Base-by-base conservation (phyloP, 129 eudicot species). In the Lactuca sativa region DNA sequence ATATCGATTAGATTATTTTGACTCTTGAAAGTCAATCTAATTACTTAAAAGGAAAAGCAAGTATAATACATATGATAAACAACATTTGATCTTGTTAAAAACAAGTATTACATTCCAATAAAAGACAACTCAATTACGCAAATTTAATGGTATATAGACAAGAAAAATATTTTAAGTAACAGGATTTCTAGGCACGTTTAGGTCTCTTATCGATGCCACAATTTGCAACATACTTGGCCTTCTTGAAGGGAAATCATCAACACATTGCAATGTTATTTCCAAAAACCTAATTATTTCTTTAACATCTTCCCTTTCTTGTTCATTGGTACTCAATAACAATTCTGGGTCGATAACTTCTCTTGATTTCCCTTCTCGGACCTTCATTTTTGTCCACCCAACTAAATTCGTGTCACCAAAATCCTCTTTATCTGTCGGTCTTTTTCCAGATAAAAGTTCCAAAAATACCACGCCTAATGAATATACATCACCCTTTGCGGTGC, bases 161-260 rank as follows among this genome's bases (percentile, higher is more conserved):
- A 30, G 31, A 18, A 60, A 16, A 62, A 6, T n/a, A 53, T 14
- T 15, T 34, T 16, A 80, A 30, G 64, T 68, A 64, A 58, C 79
- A 51, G 56, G 74, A 78, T 65, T 74, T 62, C 78, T 87, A 37
- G 88, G 83, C 71, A 70, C 67, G 55, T 69, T 70, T 15, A 92
- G 81, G 58, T 92, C 96, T 72, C 95, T 83, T 59, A 92, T 37
- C 92, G 86, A 84, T 31, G 96, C 85, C 33, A 92, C 98, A 64
- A 84, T 88, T 73, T 92, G 92, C 83, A 89, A 59, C 98, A 92
- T 89, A 73, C 64, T 92, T 66, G 96, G 98, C 88, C 98, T 83
- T 74, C 81, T 86, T 4, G 98, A 92, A 52, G 98, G 96, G 56
- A 92, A 92, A 81, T 92, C 98, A 40, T 92, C 96, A 3, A 92